phyloP scores from a whole-genome alignment of 1,284 basidiomycete genomes.

The Pyrrhoderma noxium region DNA sequence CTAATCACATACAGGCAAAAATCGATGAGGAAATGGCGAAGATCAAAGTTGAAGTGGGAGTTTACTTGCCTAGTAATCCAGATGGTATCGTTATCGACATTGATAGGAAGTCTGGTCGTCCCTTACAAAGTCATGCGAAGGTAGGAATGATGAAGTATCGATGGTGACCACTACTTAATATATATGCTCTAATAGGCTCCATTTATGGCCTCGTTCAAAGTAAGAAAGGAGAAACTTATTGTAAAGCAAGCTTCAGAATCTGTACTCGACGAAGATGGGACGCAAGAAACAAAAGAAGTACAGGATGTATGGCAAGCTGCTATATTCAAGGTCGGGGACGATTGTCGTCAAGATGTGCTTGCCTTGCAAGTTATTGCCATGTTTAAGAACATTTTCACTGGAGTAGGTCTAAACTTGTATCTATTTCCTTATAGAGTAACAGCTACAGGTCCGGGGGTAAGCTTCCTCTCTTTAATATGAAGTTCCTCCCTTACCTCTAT shows the following conservation, averaged over 20 bases:
- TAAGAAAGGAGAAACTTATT: conserved; percentile 71
- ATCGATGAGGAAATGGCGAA: conserved; percentile 99
- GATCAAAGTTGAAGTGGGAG: conserved; percentile 87
- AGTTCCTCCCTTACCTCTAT: neutral
- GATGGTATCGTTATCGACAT: conserved; percentile 95
- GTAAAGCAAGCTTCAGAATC: conserved; percentile 62
- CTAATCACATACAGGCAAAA: conserved; percentile 59
- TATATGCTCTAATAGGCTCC: conserved; percentile 62
- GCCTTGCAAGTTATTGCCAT: conserved; percentile 97
- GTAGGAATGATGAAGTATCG: conserved; percentile 35
- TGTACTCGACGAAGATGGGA: conserved; percentile 57
- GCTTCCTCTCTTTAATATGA: conserved; percentile 24
- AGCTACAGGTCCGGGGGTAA: conserved; percentile 90
- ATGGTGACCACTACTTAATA: neutral
- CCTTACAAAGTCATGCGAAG: conserved; percentile 96
- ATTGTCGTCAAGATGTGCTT: conserved; percentile 96
- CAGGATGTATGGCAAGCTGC: conserved; percentile 97
- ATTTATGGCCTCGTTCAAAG: conserved; percentile 99
- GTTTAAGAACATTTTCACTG: conserved; percentile 97
- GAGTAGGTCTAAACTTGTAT: conserved; percentile 85
- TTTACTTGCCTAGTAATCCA: conserved; percentile 96
- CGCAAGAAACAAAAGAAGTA: conserved; percentile 50
- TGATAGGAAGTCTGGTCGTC: conserved; percentile 93
- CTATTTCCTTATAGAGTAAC: conserved; percentile 96
- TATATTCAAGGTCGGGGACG: conserved; percentile 99